phyloP scores from a whole-genome alignment of 495 filamentous ascomycete species.

The Daldinia caldariorum region DNA sequence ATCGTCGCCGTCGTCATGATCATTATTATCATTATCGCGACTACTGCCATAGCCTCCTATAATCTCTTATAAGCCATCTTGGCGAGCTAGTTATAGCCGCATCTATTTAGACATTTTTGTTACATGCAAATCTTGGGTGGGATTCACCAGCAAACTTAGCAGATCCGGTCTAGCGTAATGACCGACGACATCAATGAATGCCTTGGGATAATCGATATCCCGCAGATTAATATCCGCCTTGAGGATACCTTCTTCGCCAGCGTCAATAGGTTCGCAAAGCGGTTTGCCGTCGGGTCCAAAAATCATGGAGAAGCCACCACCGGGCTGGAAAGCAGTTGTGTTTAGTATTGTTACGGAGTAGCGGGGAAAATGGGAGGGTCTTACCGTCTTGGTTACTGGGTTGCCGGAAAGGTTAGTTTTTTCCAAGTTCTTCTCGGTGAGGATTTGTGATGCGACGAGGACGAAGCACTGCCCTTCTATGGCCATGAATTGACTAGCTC shows the following conservation, averaged over 20 bases:
- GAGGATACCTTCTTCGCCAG: conserved; percentile 55
- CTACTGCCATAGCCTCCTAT: background rate
- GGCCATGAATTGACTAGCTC: conserved; percentile 55
- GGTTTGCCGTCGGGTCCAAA: conserved; percentile 64
- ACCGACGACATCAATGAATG: conserved; percentile 59
- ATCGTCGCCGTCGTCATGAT: background rate
- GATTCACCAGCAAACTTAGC: conserved; percentile 61
- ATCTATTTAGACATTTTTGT: conserved; percentile 46
- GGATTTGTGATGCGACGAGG: conserved; percentile 57
- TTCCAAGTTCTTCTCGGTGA: conserved; percentile 53
- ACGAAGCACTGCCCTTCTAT: conserved; percentile 65
- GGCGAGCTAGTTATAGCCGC: background rate
- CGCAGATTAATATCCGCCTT: conserved; percentile 59
- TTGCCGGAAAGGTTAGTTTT: conserved; percentile 50
- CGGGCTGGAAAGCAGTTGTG: conserved; percentile 48
- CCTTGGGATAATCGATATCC: conserved; percentile 51
- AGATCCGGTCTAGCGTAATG: conserved; percentile 67
- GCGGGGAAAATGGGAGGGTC: conserved; percentile 1
- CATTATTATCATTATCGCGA: background rate
- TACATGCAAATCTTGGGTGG: conserved; percentile 45
- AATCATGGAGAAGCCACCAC: conserved; percentile 62
- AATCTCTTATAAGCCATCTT: background rate
- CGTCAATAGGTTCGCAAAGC: conserved; percentile 51
- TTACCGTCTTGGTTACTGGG: conserved; percentile 49
- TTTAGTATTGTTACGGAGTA: conserved; percentile 21